These are phyloP conservation scores for Lecanosticta acicola DNA, from an alignment of 2,329 filamentous ascomycete species.

Conservation along the genomic window DNA sequence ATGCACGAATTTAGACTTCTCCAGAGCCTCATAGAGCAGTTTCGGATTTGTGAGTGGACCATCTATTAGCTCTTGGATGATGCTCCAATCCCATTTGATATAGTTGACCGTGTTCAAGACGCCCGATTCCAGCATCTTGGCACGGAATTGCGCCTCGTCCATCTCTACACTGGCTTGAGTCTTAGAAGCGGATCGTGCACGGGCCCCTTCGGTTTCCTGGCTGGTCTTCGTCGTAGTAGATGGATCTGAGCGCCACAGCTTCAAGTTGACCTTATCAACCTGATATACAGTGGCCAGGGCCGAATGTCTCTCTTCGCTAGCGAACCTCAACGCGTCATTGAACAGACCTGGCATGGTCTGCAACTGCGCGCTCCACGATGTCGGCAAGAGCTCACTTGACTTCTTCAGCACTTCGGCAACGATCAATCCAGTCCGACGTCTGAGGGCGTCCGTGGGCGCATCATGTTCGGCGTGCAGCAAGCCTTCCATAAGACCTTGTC, in stretches of 20 bases:
- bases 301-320: constrained; percentile 65
- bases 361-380: constrained; percentile 72
- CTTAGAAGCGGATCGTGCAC: constrained; percentile 47
- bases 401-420: constrained; percentile 89
- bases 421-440: constrained; percentile 82
- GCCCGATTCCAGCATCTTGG: constrained; percentile 67
- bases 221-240: constrained; percentile 15
- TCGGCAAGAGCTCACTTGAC: constrained; percentile 76
- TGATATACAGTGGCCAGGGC: constrained; percentile 93
- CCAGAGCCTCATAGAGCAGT: constrained; percentile 86
- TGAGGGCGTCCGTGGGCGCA: constrained; percentile 62
- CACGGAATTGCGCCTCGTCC: constrained; percentile 59
- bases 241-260: constrained; percentile 67
- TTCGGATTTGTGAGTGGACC: constrained; percentile 88
- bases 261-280: constrained; percentile 94
- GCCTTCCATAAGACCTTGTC: constrained; percentile 60
- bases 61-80: constrained; percentile 85
- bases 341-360: constrained; percentile 87
- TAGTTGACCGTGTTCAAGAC: constrained; percentile 87
- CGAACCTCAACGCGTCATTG: constrained; percentile 66
- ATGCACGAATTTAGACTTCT: constrained; percentile 94
- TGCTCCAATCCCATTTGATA: constrained; percentile 95
- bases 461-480: constrained; percentile 59
- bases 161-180: constrained; percentile 54
- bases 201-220: constrained; percentile 27